Conservation (phyloP, 2,329 filamentous ascomycete species). For the Colletotrichum sp. region DNA sequence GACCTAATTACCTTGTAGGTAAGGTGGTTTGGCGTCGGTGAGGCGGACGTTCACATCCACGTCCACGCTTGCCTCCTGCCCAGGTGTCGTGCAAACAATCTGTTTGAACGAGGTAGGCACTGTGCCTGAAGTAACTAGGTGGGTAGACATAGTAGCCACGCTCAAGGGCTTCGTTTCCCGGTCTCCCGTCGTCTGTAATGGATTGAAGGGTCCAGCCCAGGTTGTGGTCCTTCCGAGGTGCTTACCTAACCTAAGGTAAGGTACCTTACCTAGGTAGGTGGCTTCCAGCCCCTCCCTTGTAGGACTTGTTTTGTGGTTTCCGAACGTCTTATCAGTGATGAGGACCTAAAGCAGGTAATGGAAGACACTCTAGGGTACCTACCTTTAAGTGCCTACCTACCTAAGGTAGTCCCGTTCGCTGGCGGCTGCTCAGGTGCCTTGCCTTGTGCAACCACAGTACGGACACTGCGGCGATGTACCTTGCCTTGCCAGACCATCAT, state of each 20-base stretch:
- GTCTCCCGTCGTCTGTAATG: no score
- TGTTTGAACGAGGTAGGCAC: neutral
- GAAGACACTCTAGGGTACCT: neutral
- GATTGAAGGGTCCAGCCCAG: no score
- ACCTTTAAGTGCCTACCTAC: neutral
- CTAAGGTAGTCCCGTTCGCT: neutral
- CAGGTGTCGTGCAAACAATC: neutral
- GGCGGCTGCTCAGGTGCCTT: neutral
- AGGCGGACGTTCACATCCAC: neutral
- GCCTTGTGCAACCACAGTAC: neutral
- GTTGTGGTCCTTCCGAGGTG: neutral
- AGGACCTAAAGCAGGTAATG: neutral
- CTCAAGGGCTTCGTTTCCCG: neutral
- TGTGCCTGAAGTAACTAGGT: neutral
- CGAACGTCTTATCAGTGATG: neutral
- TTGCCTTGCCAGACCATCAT: neutral
- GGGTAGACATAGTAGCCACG: neutral
- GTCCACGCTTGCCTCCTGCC: neutral
- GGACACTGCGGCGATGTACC: neutral
- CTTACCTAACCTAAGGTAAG: no score
- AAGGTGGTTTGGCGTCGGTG: neutral
- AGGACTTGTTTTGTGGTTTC: no score
- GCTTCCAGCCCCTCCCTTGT: neutral
- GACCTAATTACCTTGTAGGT: no score
- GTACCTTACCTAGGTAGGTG: no score